These are phyloP conservation scores for Phialocephala subalpina DNA, from an alignment of 2,329 filamentous ascomycete genomes.

Conservation along the genomic window DNA sequence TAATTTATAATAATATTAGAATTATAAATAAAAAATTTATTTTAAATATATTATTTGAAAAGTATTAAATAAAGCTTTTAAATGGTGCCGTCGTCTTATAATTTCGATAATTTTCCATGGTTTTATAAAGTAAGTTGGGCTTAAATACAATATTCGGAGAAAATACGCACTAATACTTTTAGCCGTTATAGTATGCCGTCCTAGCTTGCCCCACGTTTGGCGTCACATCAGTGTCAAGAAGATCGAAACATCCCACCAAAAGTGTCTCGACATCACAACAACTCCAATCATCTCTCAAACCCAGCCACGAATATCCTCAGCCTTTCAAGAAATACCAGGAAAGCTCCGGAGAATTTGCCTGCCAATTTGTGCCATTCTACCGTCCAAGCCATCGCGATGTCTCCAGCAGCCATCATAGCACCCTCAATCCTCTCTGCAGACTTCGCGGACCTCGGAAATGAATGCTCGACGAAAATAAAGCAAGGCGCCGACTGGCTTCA, in stretches of 20 bases:
- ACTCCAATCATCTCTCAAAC: background rate
- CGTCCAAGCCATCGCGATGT: conserved; percentile 61
- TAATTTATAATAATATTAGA: too few species aligned
- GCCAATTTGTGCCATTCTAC: background rate
- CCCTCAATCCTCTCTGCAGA: conserved; percentile 98
- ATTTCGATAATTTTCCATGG: too few species aligned
- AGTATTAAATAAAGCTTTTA: too few species aligned
- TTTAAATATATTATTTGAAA: too few species aligned
- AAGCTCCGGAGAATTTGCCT: conserved; percentile 2
- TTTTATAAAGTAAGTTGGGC: too few species aligned
- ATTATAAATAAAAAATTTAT: too few species aligned
- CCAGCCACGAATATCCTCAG: background rate
- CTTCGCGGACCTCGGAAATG: conserved; percentile 87
- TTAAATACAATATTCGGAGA: too few species aligned
- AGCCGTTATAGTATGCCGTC: too few species aligned
- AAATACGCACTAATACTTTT: too few species aligned
- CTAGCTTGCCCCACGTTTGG: conserved; percentile 10
- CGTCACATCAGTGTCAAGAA: too few species aligned
- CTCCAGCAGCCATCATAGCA: conserved; percentile 91
- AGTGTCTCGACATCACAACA: background rate
- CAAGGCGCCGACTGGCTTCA: conserved; percentile 93
- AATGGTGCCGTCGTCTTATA: too few species aligned
- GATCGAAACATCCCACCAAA: conserved; percentile 9
- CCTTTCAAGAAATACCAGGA: too few species aligned
- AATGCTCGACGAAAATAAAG: conserved; percentile 85